Percentiles rank a stretch among this genome's conserved stretches.
phyloP scores from a whole-genome alignment of 176 grass and related monocot genomes.

The Avena atlantica region DNA sequence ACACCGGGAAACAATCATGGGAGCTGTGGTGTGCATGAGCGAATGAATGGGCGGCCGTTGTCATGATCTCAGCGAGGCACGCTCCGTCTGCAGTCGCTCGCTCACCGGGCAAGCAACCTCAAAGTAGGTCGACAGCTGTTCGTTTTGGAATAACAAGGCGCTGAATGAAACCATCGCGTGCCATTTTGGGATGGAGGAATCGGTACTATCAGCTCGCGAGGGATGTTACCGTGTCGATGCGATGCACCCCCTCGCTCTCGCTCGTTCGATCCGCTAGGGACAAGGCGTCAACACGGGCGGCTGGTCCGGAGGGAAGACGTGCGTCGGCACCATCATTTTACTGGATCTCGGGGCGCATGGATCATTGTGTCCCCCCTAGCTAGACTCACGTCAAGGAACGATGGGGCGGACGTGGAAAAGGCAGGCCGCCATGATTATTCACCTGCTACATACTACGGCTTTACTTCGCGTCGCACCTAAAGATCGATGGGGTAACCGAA shows the following conservation, averaged over 20 bases:
- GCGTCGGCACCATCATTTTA: slow-evolving; percentile 2
- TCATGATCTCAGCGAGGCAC: slow-evolving; percentile 30
- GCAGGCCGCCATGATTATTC: slow-evolving; percentile 44
- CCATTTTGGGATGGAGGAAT: no score
- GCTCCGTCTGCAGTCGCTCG: neutral
- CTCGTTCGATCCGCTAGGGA: neutral
- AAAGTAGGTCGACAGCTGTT: neutral
- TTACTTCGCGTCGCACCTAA: neutral
- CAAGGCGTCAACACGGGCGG: neutral
- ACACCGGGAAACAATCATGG: neutral
- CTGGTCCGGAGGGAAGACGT: neutral
- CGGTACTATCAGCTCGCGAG: no score
- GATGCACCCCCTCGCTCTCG: no score
- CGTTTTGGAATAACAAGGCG: neutral
- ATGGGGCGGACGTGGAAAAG: slow-evolving; percentile 5
- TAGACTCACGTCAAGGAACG: neutral
- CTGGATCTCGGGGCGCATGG: neutral
- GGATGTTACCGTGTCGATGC: neutral
- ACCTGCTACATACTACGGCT: neutral
- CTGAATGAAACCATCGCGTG: slow-evolving; percentile 9
- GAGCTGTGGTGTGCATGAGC: neutral
- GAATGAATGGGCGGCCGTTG: neutral
- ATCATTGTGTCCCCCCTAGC: slow-evolving; percentile 30
- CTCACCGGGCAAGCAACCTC: slow-evolving; percentile 1
- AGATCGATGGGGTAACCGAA: neutral